Evolutionary conservation across 495 filamentous ascomycete species (phyloP), one percentile per base, ranked within the genome.

Genomic region (Penicillium antarcticum): DNA sequence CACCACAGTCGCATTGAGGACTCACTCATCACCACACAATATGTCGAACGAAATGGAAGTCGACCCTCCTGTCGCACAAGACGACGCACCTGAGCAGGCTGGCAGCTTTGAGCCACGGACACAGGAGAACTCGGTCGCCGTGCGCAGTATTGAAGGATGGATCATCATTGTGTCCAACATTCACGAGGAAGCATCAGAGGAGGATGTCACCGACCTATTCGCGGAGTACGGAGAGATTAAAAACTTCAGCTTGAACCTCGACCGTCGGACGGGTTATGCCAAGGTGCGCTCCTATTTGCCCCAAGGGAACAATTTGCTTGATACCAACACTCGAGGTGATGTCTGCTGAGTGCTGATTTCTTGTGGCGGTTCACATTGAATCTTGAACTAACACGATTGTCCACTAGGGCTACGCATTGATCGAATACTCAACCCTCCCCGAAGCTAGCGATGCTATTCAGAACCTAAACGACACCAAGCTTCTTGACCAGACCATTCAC

Each of bases 131-230:
- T 90, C 92, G 23, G 90, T 88, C 5, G 95, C 92, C 12, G 95
- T 99, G 45, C 90, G 95, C 68, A 95, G 89, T 54, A 97, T 99
- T 67, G 95, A 99, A 69, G 95, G 95, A 57, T 99, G 95, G 95
- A 97, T 99, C 71, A 79, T 99, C 56, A 86, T 97, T 51, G 91
- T 87, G 52, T 96, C 92, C 16, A 97, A 97, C 68, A 90, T 97
- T 35, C 94, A 99, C 69, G 95, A 97, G 67, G 95, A 99, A 72
- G 90, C 95, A 14, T 89, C 85, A 61, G 95, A 99, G 74, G 95
- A 99, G 71, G 91, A 96, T 54, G 71, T 99, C 24, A 91, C 87
- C 46, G 95, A 99, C 65, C 79, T 88, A 58, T 99, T 99, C 71
- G 90, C 87, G 44, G 95, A 99, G 61, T 96, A 85, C 65, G 95